Evolutionary conservation across 1,139 yeast species (phyloP), one percentile per base, ranked within the genome.

Genomic region (Saccharomyces uvarum): DNA sequence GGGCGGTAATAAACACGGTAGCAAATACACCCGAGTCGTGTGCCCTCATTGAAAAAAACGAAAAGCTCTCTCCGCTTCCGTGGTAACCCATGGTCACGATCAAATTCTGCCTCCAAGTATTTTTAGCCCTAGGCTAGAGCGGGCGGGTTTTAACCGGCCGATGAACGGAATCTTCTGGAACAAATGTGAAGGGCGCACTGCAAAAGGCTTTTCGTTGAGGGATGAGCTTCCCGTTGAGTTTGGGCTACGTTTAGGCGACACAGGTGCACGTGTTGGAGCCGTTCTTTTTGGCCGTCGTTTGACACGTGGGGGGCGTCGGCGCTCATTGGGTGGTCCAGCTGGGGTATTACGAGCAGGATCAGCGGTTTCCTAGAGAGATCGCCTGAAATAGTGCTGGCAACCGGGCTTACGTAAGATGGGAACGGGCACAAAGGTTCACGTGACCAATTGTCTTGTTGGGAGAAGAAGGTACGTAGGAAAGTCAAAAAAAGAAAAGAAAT

Each of bases 1-100:
- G 19, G 44, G 19, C 44, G n/a, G 44, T 38, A 38, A 38, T 19
- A 38, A 38, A 38, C 44, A 38, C 44, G 44, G 44, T 38, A 38
- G 44, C 44, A 38, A 38, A 19, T 38, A 38, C 44, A 38, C 44
- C 44, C 44, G 44, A 38, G 44, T 38, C 44, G 44, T 38, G 44
- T 38, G 44, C 26, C 44, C 44, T 38, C 21, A 16, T 9, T 38
- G 7, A 38, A 11, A 19, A 19, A 38, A 19, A 19, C 11, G 9
- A 16, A 19, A 38, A 16, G 24, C 19, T 38, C 44, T 38, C 44
- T 11, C 11, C 13, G 16, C 13, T 38, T 38, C 44, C 44, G 26
- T 13, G 44, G 44, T 38, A 38, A 38, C 44, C 44, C 19, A 38
- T 38, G 44, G 44, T 38, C 44, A 38, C 44, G 44, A 24, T 24